Percentiles rank a stretch among this genome's conserved stretches.
Conservation (phyloP, 371 early-diverging fungal genomes). For the Mortierella sp. region DNA sequence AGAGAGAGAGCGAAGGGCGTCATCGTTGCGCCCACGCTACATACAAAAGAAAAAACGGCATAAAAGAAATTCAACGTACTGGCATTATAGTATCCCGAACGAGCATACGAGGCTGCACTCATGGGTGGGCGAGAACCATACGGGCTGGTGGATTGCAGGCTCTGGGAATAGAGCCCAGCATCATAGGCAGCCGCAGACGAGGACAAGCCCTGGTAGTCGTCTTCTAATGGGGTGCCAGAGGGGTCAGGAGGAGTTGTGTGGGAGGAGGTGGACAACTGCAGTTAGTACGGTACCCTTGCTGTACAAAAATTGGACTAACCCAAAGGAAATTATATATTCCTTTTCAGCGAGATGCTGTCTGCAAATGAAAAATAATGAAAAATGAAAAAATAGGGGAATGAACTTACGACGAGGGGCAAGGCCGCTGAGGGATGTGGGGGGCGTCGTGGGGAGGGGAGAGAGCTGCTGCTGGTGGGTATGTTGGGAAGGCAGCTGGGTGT, state of each 20-base stretch:
- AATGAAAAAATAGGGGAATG: background rate
- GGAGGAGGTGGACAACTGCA: background rate
- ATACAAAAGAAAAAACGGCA: slow-evolving; percentile 15
- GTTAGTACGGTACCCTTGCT: slow-evolving; percentile 13
- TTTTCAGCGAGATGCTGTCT: slow-evolving; percentile 4
- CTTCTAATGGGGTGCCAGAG: slow-evolving; percentile 14
- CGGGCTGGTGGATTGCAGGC: slow-evolving; percentile 45
- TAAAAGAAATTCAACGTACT: slow-evolving; percentile 27
- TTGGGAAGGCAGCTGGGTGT: slow-evolving; percentile 16
- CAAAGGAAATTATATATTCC: slow-evolving; percentile 48
- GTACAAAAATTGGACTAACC: background rate
- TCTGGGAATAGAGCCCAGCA: slow-evolving; percentile 46
- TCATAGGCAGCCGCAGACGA: slow-evolving; percentile 33
- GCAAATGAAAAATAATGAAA: slow-evolving; percentile 7
- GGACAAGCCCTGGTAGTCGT: slow-evolving; percentile 36
- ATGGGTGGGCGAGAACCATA: slow-evolving; percentile 45
- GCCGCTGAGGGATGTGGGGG: slow-evolving; percentile 3
- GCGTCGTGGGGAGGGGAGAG: slow-evolving; percentile 28
- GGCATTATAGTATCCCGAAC: slow-evolving; percentile 46
- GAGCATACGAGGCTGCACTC: slow-evolving; percentile 32
- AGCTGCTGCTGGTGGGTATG: slow-evolving; percentile 3
- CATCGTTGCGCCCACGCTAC: slow-evolving; percentile 4
- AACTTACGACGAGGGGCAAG: slow-evolving; percentile 39
- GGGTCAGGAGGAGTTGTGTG: background rate
- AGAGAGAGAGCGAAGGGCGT: background rate